phyloP scores from a whole-genome alignment of 345 rosid genomes.

The Corchorus olitorius region DNA sequence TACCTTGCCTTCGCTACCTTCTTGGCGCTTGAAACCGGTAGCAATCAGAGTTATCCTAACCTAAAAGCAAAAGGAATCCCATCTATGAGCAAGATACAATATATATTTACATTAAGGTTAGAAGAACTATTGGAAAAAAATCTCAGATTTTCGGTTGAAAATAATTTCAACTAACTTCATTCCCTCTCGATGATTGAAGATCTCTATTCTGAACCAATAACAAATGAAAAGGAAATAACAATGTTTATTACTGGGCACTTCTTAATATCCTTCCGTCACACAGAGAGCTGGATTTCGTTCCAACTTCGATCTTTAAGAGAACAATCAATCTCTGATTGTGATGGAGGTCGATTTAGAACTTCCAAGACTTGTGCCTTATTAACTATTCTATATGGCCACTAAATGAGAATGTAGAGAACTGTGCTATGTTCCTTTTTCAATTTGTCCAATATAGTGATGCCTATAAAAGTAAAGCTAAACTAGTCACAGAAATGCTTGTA shows the following conservation, averaged over 20 bases:
- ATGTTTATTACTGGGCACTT: not conserved
- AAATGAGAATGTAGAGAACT: not conserved
- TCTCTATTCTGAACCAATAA: not conserved
- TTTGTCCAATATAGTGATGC: not conserved
- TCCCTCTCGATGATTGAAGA: not conserved
- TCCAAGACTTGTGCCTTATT: not conserved
- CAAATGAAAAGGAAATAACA: not conserved
- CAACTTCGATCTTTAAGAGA: no score
- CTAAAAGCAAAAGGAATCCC: constrained; percentile 28
- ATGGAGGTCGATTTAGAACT: not conserved
- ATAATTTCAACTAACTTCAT: not conserved
- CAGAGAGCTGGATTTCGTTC: not conserved
- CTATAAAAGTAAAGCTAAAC: not conserved
- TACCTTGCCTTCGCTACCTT: constrained; percentile 58
- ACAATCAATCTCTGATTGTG: not conserved
- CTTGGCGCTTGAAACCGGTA: constrained; percentile 85
- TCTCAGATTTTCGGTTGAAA: not conserved
- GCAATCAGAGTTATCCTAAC: constrained; percentile 90
- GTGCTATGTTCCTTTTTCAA: not conserved
- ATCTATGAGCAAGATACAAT: not conserved
- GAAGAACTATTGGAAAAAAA: not conserved
- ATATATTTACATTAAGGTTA: not conserved
- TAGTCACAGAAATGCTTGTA: not conserved
- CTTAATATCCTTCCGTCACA: not conserved
- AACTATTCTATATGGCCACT: not conserved